Conservation (phyloP, 176 grass and related monocot genomes). For the Avena eriantha region DNA sequence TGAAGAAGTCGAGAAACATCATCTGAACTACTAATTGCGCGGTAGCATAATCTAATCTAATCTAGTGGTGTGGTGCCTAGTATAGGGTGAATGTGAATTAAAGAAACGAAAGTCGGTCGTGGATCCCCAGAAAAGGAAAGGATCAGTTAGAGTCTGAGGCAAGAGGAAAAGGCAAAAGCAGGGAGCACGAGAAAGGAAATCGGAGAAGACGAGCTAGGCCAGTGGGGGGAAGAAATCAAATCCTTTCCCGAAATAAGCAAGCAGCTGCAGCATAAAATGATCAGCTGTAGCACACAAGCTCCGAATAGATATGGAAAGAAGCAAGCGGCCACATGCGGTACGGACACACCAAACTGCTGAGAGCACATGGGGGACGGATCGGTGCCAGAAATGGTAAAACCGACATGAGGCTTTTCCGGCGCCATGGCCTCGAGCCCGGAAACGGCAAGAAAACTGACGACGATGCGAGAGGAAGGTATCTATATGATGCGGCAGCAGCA, state of each 20-base stretch:
- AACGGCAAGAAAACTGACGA: conserved; percentile 20
- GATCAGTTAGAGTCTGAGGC: not conserved
- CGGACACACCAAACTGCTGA: conserved; percentile 1
- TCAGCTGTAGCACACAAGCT: conserved; percentile 39
- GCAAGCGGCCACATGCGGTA: conserved; percentile 4
- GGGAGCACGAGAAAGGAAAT: conserved; percentile 30
- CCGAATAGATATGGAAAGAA: not conserved
- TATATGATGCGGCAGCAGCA: not conserved
- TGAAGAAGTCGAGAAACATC: not conserved
- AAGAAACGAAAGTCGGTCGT: not conserved
- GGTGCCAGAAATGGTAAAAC: conserved; percentile 29
- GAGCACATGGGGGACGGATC: conserved; percentile 11
- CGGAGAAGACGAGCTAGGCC: conserved; percentile 20
- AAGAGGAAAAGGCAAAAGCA: conserved; percentile 16
- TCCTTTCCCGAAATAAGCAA: conserved; percentile 46
- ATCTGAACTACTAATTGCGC: not conserved
- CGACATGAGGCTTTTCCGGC: conserved; percentile 21
- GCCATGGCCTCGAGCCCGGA: conserved; percentile 17
- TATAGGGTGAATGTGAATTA: conserved; percentile 26
- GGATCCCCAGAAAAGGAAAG: conserved; percentile 47
- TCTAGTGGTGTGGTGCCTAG: not conserved
- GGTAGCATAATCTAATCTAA: not conserved
- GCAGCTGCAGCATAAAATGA: conserved; percentile 60
- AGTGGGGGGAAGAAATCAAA: not conserved
- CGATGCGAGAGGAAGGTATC: not conserved